Base-by-base conservation (phyloP, 176 grass and related monocot species). In the Tuctoria greenei region DNA sequence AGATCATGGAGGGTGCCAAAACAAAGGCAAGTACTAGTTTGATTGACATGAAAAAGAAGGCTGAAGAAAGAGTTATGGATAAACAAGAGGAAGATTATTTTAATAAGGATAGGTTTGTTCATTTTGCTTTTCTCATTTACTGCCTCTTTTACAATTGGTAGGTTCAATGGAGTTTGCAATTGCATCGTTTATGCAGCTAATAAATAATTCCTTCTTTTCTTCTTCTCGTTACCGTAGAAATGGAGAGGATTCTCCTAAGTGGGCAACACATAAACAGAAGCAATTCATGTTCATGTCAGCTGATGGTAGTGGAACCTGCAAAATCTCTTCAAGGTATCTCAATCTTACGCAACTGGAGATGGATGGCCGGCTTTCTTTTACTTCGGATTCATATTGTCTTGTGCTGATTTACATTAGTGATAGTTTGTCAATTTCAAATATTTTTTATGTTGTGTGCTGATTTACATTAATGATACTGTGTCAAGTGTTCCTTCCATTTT, bases 11-110 rank as follows among this genome's bases (percentile, higher is more conserved):
- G 76, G 84, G 64, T 55, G 51, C 58, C 39, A 71, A 86, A 66
- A 76, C 65, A 57, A 89, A 41, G 23, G 66, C 76, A 64, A 88
- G 57, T 81, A 64, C 54, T 79, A 28, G 50, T 79, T 56, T 59
- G 69, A 73, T 66, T 76, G 86, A 79, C 79, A 52, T 71, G 26
- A 83, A 71, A 71, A 97, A 88, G 77, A 89, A 80, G 78, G 46
- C 67, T 51, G 84, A 92, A 26, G 84, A 87, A 78, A 83, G 88
- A 64, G 88, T 78, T 79, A 71, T 83, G 65, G 82, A 86, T 64
- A 93, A 93, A 23, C 79, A 90, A 77, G 88, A 97, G 74, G 91
- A 93, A 79, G 91, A 89, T 15, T 90, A 91, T 66, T 90, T 92
- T 60, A 88, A 83, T 36, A 89, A 89, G 76, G 84, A 89, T 46